Percentiles rank a stretch among this genome's conserved stretches.
phyloP scores from a whole-genome alignment of 2,329 filamentous ascomycete species.

The Fusarium sp. region DNA sequence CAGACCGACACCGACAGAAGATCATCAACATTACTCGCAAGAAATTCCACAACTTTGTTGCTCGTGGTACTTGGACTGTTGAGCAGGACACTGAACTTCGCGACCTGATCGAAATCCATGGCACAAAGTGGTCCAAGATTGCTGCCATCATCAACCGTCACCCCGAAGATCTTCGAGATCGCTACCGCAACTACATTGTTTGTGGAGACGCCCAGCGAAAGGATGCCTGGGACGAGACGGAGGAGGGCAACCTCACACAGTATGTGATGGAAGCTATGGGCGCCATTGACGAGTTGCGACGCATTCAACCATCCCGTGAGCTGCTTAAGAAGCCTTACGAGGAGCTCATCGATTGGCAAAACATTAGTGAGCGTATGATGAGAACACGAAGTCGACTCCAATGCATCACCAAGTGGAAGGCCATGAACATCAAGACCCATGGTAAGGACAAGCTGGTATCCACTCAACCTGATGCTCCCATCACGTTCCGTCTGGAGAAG shows the following conservation, averaged over 20 bases:
- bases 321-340: conserved; percentile 59
- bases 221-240: conserved; percentile 70
- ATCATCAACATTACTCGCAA: conserved; percentile 69
- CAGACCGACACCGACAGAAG: conserved; percentile 64
- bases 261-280: conserved; percentile 66
- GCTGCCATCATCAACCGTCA: conserved; percentile 72
- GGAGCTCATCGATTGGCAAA: conserved; percentile 72
- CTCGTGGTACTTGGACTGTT: conserved; percentile 59
- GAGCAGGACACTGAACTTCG: conserved; percentile 54
- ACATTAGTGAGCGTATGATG: conserved; percentile 72
- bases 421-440: conserved; percentile 52
- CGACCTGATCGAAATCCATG: conserved; percentile 51
- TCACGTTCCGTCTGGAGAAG: conserved; percentile 58
- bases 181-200: conserved; percentile 76
- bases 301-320: conserved; percentile 47
- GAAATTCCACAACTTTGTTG: conserved; percentile 74
- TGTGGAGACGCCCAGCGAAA: conserved; percentile 65
- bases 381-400: conserved; percentile 73
- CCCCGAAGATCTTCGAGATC: conserved; percentile 74
- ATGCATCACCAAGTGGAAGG: conserved; percentile 76
- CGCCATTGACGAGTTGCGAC: conserved; percentile 56
- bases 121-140: conserved; percentile 72
- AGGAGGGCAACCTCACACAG: conserved; percentile 66
- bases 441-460: conserved; percentile 51
- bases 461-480: conserved; percentile 47